Evolutionary conservation across 164 flowering plant genomes (phyloP), one percentile per base, ranked within the genome.

Genomic region (Magnolia sinica): DNA sequence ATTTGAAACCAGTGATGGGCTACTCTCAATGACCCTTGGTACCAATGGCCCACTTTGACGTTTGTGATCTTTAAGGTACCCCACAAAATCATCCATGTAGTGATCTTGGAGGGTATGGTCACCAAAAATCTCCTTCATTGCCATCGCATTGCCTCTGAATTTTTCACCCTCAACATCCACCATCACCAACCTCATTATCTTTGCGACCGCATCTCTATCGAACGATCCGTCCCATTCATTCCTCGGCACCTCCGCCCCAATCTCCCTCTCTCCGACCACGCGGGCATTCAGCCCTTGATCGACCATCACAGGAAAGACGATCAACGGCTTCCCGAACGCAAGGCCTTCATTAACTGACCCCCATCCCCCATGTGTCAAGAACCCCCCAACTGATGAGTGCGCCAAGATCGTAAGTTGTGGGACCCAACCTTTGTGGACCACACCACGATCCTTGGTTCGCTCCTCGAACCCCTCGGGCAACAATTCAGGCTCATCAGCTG

Each of bases 351-450:
- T 79, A 0, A 78, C 23, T 18, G 89, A 82, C 1, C 84, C 74
- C 82, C 83, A 84, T 11, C 87, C 86, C 1, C 81, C 72, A 13
- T 85, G 88, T 50, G 68, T 78, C 80, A 85, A 27, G 23, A 72
- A 84, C 7, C 82, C 87, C 8, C 89, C 88, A 58, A 87, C 76
- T 0, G 91, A 69, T 1, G 83, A 77, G 55, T 87, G 89, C 0
- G 74, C 81, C 55, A 87, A 68, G n/a, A 88, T 81, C 27, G 78
- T 76, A 78, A 74, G 7, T 63, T 87, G 87, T 0, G 91, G 86
- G 1, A 79, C 87, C 89, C 89, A 88, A 0, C 89, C 87, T 0
- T 76, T 23, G 10, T 50, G 72, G 0, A 88, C 87, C 29, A 82
- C 7, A 3, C 88, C 89, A 49, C 27, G 76, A 3, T 70, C 80